Evolutionary conservation across 306 rosid genomes (phyloP).

Genomic region (Cicer chorassanicum): DNA sequence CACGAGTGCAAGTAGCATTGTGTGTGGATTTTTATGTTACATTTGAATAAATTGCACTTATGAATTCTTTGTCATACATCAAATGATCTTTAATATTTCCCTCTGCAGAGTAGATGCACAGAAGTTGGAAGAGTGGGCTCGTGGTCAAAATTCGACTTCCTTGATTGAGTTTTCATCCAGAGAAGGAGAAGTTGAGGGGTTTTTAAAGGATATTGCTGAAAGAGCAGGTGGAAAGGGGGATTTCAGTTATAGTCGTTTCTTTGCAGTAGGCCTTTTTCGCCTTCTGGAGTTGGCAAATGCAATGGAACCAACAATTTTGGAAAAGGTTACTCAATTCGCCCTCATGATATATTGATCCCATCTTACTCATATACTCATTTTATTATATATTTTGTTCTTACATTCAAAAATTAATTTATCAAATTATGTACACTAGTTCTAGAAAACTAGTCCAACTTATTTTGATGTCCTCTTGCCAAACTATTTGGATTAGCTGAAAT

Average conservation of each 20-base stretch:
- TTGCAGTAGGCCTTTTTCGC: constrained; percentile 95
- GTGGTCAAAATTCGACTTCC: constrained; percentile 73
- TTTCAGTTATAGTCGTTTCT: constrained; percentile 95
- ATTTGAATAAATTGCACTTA: constrained; percentile 29
- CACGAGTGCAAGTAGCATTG: constrained; percentile 24
- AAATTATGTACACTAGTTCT: constrained; percentile 2
- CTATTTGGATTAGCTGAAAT: constrained; percentile 7
- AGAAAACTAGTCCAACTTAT: constrained; percentile 29
- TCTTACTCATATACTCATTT: constrained; percentile 10
- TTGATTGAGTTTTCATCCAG: constrained; percentile 79
- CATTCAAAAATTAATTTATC: background rate
- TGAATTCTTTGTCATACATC: constrained; percentile 14
- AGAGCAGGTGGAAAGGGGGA: constrained; percentile 79
- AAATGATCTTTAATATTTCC: constrained; percentile 38
- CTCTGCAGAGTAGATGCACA: constrained; percentile 74
- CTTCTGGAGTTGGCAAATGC: constrained; percentile 95
- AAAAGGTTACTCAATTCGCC: constrained; percentile 63
- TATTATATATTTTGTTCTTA: constrained; percentile 1
- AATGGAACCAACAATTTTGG: constrained; percentile 83
- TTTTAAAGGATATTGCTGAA: constrained; percentile 82
- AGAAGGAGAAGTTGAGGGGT: constrained; percentile 91
- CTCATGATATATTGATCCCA: constrained; percentile 32
- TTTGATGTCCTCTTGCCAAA: constrained; percentile 10
- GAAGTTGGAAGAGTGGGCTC: constrained; percentile 96
- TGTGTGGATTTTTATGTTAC: constrained; percentile 4